These are phyloP conservation scores for Trichophyton mentagrophytes DNA, from an alignment of 2,329 filamentous ascomycete genomes.

Conservation along the genomic window DNA sequence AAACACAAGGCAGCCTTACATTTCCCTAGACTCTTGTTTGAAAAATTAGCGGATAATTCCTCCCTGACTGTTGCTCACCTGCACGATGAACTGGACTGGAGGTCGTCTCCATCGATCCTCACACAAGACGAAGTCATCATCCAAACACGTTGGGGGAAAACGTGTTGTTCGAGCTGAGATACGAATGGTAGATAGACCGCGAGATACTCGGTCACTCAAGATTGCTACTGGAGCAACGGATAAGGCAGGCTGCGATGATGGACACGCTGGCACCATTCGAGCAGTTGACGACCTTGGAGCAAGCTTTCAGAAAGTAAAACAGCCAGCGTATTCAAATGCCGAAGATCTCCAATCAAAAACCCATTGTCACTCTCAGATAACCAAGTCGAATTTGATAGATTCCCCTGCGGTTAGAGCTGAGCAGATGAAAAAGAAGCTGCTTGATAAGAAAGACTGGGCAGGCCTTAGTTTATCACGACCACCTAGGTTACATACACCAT, in stretches of 20 bases:
- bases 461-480: conserved; percentile 24
- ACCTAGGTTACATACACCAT: conserved; percentile 19
- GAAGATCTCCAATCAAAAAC: not conserved
- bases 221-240: not conserved
- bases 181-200: not conserved
- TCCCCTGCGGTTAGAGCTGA: not conserved
- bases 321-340: not conserved
- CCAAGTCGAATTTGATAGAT: too few species aligned
- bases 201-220: not conserved
- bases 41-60: not conserved
- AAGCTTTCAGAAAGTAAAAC: not conserved
- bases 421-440: conserved; percentile 15
- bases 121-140: conserved; percentile 18
- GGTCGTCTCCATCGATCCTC: conserved; percentile 31
- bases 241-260: not conserved
- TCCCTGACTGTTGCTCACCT: not conserved
- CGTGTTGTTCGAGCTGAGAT: conserved; percentile 23
- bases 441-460: conserved; percentile 29
- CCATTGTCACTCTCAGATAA: not conserved
- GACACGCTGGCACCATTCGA: not conserved
- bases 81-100: conserved; percentile 35
- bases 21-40: not conserved
- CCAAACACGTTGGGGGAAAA: conserved; percentile 21
- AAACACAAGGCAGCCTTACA: too few species aligned
- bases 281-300: not conserved